phyloP scores from a whole-genome alignment of 352 stramenopile genomes.

The Globisporangium rhizosaccharum region DNA sequence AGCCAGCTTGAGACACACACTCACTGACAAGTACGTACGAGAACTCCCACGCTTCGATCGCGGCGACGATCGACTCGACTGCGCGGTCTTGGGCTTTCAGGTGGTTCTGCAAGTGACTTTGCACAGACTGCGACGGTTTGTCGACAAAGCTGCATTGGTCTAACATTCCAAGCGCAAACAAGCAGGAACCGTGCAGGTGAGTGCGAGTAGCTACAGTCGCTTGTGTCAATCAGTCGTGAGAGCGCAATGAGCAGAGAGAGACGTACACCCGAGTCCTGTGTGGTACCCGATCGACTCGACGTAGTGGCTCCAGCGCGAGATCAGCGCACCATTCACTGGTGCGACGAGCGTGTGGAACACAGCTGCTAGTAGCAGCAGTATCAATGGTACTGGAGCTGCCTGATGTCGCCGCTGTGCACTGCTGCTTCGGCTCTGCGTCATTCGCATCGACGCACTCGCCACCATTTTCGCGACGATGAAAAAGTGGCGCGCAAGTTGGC shows the following conservation, averaged over 20 bases:
- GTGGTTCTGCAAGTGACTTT: constrained; percentile 40
- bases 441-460: no score
- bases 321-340: constrained; percentile 1
- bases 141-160: constrained; percentile 72
- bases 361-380: not conserved
- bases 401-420: no score
- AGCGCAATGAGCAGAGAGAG: not conserved
- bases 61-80: constrained; percentile 56
- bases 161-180: not conserved
- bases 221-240: no score
- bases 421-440: not conserved
- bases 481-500: no score
- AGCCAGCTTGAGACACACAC: not conserved
- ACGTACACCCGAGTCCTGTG: constrained; percentile 45
- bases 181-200: not conserved
- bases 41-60: constrained; percentile 81
- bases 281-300: constrained; percentile 42
- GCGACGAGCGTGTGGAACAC: not conserved
- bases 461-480: no score
- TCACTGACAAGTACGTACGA: constrained; percentile 34
- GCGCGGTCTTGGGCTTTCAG: constrained; percentile 63
- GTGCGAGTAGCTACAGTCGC: not conserved
- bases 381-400: no score
- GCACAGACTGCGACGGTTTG: constrained; percentile 56
- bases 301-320: constrained; percentile 14